Evolutionary conservation across 2,329 filamentous ascomycete genomes (phyloP), one percentile per base, ranked within the genome.

Genomic region (Alternaria brassicicola): DNA sequence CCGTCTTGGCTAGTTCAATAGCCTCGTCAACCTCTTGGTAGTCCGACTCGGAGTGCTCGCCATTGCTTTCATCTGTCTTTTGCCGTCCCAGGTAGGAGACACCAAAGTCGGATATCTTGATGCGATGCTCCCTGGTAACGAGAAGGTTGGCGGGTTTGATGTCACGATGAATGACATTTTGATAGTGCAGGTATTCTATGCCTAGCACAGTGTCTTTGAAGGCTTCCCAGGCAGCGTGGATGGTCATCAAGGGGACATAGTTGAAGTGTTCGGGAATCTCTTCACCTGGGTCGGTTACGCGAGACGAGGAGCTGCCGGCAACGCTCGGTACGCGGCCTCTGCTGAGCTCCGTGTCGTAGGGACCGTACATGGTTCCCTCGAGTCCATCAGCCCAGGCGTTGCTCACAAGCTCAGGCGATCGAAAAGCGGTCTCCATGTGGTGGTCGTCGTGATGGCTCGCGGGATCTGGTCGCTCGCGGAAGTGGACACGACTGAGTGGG

Each of bases 41-140:
- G 75, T 97, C 93, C 0, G 89, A 91, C 73, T 96, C 91, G 4
- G 89, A 89, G 82, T 88, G 59, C 80, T 88, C 78, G 57, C 93
- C 89, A 49, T 75, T 89, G 35, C 88, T 85, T 68, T 96, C 91
- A 45, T 96, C 92, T 36, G 91, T 86, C 57, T 93, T 90, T 1
- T 92, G 92, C 49, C 92, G 88, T 26, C 95, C 95, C 62, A 99
- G 92, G 77, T 98, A 99, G 1, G 95, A 99, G 1, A 99, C 95
- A 30, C 95, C 95, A 80, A 99, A 99, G 73, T 99, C 95, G 5
- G 95, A 98, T 60, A 99, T 99, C 82, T 99, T 99, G 72, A 97
- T 92, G 13, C 89, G 88, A 67, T 93, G 88, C 63, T 93, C 89
- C 68, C 82, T 88, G 49, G 92, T 96, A 82, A 94, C 93, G 6